Evolutionary conservation across 257 asterid species (phyloP).

Genomic region (Solanum verrucosum): DNA sequence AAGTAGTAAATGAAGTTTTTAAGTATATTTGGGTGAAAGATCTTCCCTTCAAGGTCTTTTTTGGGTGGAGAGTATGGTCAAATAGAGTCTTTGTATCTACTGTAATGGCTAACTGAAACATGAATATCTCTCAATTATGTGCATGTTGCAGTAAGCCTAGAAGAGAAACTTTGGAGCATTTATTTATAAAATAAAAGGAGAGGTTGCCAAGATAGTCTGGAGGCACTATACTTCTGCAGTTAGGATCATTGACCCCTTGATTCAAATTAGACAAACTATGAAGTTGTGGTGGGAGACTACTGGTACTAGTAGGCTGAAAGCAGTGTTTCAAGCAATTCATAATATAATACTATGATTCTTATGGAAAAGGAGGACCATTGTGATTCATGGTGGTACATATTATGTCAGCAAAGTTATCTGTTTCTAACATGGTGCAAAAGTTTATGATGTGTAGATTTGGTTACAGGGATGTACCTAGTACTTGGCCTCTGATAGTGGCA

Average conservation of each 20-base stretch:
- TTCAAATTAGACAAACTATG: too few relatives aligned
- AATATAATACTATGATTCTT: too few relatives aligned
- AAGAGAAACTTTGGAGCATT: too few relatives aligned
- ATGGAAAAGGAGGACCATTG: not conserved
- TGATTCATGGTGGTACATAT: not conserved
- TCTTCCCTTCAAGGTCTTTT: too few relatives aligned
- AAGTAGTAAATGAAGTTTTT: too few relatives aligned
- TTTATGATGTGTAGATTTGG: not conserved
- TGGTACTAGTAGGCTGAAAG: not conserved
- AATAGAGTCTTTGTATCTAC: too few relatives aligned
- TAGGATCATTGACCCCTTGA: not conserved
- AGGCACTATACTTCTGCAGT: not conserved
- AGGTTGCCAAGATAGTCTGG: not conserved
- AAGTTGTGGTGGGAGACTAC: not conserved
- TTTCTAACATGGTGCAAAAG: not conserved
- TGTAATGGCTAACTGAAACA: not conserved
- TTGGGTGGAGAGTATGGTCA: too few relatives aligned
- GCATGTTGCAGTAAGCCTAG: too few relatives aligned
- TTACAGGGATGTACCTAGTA: not conserved
- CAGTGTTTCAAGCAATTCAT: not conserved
- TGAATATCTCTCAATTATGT: not conserved
- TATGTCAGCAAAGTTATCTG: too few relatives aligned
- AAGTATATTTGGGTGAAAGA: too few relatives aligned
- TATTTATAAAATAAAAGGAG: too few relatives aligned
- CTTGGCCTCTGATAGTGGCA: not conserved